Evolutionary conservation across 805 yeast genomes (phyloP).

Genomic region (Lipomyces orientalis): DNA sequence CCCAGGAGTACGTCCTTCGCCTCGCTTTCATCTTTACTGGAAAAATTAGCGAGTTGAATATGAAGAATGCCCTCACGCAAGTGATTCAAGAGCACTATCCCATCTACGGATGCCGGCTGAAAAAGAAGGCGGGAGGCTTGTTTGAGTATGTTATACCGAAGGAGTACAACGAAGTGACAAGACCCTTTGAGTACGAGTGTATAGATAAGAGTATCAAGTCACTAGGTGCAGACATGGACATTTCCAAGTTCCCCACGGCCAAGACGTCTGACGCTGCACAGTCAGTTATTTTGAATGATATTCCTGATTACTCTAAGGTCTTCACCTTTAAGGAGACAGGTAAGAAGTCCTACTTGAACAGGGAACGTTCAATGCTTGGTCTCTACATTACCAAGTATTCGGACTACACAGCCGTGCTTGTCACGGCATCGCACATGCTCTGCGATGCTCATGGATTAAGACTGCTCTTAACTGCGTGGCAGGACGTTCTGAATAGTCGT

Average conservation of each 20-base stretch:
- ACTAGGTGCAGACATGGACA: background rate
- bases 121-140: background rate
- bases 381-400: background rate
- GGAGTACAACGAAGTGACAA: background rate
- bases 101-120: background rate
- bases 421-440: constrained; percentile 9
- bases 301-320: constrained; percentile 2
- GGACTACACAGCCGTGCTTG: background rate
- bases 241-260: background rate
- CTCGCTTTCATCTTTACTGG: background rate
- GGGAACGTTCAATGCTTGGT: background rate
- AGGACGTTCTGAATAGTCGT: background rate
- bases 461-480: background rate
- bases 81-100: background rate
- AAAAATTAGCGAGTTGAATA: background rate
- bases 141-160: constrained; percentile 2
- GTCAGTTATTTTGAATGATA: background rate
- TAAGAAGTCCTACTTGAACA: background rate
- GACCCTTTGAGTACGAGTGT: background rate
- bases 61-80: background rate
- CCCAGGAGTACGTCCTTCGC: no score
- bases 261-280: background rate
- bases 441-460: constrained; percentile 3
- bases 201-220: background rate
- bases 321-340: background rate